A percentile compares a stretch with the other conserved stretches of the same genome.
phyloP scores from a whole-genome alignment of 2,329 filamentous ascomycete species.

The Blastomyces emzantsi region DNA sequence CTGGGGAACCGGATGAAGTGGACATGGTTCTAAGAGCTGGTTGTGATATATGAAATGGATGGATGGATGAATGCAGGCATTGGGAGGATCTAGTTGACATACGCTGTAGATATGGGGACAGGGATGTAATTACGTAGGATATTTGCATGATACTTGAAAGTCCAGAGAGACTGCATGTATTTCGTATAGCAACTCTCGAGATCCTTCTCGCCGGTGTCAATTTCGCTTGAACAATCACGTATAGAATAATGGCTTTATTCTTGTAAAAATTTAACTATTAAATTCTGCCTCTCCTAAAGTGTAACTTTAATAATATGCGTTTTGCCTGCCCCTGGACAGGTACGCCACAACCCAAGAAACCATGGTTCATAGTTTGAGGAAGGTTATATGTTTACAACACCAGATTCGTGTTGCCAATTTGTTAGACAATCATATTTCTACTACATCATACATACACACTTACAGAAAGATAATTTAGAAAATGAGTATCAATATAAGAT shows the following conservation, averaged over 20 bases:
- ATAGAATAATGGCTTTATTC: neutral
- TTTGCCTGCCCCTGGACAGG: neutral
- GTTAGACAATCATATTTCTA: neutral
- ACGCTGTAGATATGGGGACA: neutral
- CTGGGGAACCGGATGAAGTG: neutral
- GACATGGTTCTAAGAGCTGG: neutral
- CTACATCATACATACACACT: neutral
- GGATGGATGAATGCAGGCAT: neutral
- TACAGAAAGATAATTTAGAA: neutral
- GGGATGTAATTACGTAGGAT: no score
- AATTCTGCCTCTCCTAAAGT: neutral
- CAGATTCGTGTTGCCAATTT: neutral
- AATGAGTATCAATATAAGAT: neutral
- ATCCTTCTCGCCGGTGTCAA: neutral
- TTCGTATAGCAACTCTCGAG: neutral
- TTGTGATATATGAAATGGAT: neutral
- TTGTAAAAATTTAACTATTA: neutral
- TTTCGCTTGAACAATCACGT: neutral
- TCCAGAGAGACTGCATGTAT: no score
- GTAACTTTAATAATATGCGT: neutral
- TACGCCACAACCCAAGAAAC: neutral
- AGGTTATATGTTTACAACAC: neutral
- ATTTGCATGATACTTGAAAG: no score
- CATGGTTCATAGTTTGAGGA: neutral
- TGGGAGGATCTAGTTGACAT: neutral